phyloP scores from a whole-genome alignment of 306 rosid species.

The Ochetophila trinervis region DNA sequence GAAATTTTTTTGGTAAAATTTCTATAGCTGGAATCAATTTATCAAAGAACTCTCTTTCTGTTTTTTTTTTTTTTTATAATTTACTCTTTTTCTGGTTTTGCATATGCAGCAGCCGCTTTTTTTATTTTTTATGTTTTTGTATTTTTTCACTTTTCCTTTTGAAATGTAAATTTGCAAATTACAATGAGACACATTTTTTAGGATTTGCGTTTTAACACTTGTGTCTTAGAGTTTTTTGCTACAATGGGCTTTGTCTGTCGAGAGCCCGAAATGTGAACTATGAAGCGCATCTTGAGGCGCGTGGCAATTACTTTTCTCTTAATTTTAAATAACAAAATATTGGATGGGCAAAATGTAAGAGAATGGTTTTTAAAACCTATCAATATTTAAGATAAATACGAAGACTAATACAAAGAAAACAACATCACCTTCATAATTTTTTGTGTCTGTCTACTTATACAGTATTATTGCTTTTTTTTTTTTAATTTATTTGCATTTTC shows the following conservation, averaged over 20 bases:
- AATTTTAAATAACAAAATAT: neutral
- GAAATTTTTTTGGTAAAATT: slow-evolving; percentile 12
- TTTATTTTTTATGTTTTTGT: slow-evolving; percentile 1
- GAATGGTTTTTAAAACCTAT: too few species aligned
- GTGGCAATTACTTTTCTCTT: neutral
- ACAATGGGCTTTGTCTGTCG: neutral
- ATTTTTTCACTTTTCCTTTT: neutral
- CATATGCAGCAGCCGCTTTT: slow-evolving; percentile 66
- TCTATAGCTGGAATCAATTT: slow-evolving; percentile 43
- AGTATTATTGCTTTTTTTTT: too few species aligned
- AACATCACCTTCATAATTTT: too few species aligned
- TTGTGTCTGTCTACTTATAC: too few species aligned
- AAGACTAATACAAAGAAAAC: too few species aligned
- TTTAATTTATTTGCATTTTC: too few species aligned
- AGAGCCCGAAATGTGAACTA: too few species aligned
- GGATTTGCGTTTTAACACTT: slow-evolving; percentile 17
- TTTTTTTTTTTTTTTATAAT: too few species aligned
- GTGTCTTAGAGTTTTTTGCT: neutral
- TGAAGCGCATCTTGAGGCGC: neutral
- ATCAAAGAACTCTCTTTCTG: slow-evolving; percentile 29
- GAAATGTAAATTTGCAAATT: too few species aligned
- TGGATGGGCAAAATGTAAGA: too few species aligned
- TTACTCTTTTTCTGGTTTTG: slow-evolving; percentile 56
- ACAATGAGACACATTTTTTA: neutral
- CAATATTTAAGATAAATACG: too few species aligned